Evolutionary conservation across 257 asterid genomes (phyloP).

Genomic region (Penstemon barbatus): DNA sequence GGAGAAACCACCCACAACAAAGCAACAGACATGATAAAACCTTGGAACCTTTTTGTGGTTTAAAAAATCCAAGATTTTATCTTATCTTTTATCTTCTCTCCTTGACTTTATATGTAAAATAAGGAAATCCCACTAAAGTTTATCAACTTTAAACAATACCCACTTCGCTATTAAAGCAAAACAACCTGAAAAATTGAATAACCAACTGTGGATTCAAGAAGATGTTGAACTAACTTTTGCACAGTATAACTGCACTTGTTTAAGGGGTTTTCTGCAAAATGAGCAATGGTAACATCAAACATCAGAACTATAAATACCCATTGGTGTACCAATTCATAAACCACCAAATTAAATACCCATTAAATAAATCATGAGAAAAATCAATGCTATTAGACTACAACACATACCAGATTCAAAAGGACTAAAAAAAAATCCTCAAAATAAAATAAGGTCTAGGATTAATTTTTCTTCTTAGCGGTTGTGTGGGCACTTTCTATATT

Average conservation of each 20-base stretch:
- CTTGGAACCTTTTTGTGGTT: constrained; percentile 6
- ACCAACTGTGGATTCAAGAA: constrained; percentile 26
- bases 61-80: too few relatives aligned
- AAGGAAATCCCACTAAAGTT: constrained; percentile 22
- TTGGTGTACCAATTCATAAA: not conserved
- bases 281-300: constrained; percentile 28
- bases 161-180: constrained; percentile 25
- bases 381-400: not conserved
- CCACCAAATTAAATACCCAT: not conserved
- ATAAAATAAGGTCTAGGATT: constrained; percentile 19
- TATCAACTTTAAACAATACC: constrained; percentile 33
- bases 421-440: constrained; percentile 17
- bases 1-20: constrained; percentile 71
- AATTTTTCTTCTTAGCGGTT: not conserved
- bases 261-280: constrained; percentile 40
- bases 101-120: too few relatives aligned
- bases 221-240: constrained; percentile 27
- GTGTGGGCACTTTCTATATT: constrained; percentile 28
- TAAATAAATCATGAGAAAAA: not conserved
- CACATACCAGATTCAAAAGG: constrained; percentile 22
- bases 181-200: constrained; percentile 23
- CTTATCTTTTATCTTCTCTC: too few relatives aligned
- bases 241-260: constrained; percentile 23
- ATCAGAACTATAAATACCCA: constrained; percentile 11
- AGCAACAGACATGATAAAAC: constrained; percentile 67